Evolutionary conservation across 768 basidiomycete species (phyloP).

Genomic region (Russula brevipes): DNA sequence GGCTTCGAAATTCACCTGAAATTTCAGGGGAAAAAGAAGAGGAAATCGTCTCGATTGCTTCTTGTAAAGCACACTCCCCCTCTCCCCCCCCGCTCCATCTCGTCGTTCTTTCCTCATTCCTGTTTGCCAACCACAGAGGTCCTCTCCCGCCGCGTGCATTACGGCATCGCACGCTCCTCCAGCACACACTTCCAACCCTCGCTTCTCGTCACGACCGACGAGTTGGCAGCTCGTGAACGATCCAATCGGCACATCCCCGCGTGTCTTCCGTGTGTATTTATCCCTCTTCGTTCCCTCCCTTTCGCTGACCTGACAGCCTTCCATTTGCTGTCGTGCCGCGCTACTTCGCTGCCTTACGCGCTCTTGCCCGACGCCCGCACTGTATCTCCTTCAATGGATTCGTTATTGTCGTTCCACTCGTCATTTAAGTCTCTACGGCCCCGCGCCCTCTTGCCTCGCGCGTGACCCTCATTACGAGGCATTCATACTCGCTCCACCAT

Average conservation of each 20-base stretch:
- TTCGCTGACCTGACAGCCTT: constrained; percentile 2
- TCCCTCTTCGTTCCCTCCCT: not conserved
- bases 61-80: not conserved
- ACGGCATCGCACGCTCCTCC: not conserved
- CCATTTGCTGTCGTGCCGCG: constrained; percentile 1
- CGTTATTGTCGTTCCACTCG: not conserved
- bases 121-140: not conserved
- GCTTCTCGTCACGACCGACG: constrained; percentile 2
- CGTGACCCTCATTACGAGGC: not conserved
- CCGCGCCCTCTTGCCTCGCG: constrained; percentile 2
- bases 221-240: not conserved
- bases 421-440: not conserved
- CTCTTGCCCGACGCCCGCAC: not conserved
- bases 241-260: not conserved
- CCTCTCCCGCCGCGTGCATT: not conserved
- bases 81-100: not conserved
- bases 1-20: not conserved
- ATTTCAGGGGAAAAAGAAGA: not conserved
- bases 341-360: not conserved
- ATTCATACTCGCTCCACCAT: constrained; percentile 4
- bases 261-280: constrained; percentile 7
- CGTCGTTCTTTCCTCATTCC: not conserved
- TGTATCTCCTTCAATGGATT: constrained; percentile 5
- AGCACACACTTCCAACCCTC: not conserved
- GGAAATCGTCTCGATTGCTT: not conserved